Conservation (phyloP, 345 rosid genomes). For the Eucalyptus globulus region DNA sequence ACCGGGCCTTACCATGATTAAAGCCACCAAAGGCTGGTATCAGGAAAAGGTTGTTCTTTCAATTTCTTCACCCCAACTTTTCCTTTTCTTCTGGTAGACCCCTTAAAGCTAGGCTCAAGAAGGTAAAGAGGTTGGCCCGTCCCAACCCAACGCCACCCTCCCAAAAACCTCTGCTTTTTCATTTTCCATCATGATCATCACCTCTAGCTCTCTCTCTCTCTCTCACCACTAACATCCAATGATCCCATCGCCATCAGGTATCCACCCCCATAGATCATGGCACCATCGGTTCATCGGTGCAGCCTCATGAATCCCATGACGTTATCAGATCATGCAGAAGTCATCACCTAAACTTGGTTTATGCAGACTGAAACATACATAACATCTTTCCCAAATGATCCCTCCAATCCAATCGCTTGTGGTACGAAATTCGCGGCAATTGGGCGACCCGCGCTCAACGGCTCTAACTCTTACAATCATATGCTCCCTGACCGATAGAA, state of each 20-base stretch:
- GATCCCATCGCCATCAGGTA: background rate
- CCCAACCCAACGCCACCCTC: background rate
- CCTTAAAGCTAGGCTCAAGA: background rate
- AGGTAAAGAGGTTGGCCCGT: slow-evolving; percentile 9
- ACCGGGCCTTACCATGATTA: slow-evolving; percentile 20
- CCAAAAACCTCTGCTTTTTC: background rate
- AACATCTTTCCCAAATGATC: background rate
- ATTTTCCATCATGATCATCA: background rate
- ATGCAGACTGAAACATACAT: background rate
- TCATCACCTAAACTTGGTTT: background rate
- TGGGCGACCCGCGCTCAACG: background rate
- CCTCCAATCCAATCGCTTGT: background rate
- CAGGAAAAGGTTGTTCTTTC: background rate
- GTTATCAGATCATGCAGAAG: background rate
- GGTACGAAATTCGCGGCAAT: background rate
- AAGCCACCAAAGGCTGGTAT: slow-evolving; percentile 7
- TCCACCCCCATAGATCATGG: background rate
- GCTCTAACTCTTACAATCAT: background rate
- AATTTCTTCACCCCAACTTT: background rate
- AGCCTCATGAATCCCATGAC: background rate
- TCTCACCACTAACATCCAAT: background rate
- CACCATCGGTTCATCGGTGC: background rate
- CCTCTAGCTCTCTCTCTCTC: background rate
- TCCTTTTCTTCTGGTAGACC: slow-evolving; percentile 9
- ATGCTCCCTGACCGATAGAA: background rate